Base-by-base conservation (phyloP, 768 basidiomycete genomes). In the Russula compacta region DNA sequence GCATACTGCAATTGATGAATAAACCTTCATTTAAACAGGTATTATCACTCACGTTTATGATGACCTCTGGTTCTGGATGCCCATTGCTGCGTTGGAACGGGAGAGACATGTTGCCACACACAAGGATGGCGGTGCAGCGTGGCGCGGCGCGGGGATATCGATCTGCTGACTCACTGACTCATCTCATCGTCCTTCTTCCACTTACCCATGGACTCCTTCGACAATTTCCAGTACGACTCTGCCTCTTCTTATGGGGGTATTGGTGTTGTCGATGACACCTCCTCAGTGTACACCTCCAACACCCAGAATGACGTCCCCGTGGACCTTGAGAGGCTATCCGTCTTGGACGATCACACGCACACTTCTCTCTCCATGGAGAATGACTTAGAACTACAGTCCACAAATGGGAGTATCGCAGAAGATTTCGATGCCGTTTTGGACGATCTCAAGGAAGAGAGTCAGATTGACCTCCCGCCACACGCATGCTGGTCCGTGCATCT, bases 401-500 rank as follows among this genome's bases (percentile, higher is more conserved):
- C 67, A 19, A 71, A 73, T 38, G 72, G 68, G 51, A 75, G 79
- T 65, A 79, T 86, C 50, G 88, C 92, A 60, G 92, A 94, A 56
- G 93, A 95, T 69, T 92, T 94, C 65, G 91, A 95, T 71, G 87
- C 83, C 7, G 89, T 92, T 48, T 76, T 95, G 42, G 93, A 95
- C 62, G 93, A 95, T 70, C 71, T 93, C 68, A 94, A 92, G 74
- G 89, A 91, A 65, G 91, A 89, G 66, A 78, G 77, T 12, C 74
- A 82, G 15, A 78, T 92, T 38, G 88, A 94, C 75, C 72, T 95
- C 53, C 92, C 92, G 2, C 83, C 88, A 10, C 95, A 98, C 73
- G 95, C 95, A 9, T 98, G 95, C 90, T 93, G 91, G 95, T 93
- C 57, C 56, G 56, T 67, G 52, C 56, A 59, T 50, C 61, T 36